These are phyloP conservation scores for Incumbomyces delicatus DNA, from an alignment of 2,329 filamentous ascomycete species.

Conservation along the genomic window DNA sequence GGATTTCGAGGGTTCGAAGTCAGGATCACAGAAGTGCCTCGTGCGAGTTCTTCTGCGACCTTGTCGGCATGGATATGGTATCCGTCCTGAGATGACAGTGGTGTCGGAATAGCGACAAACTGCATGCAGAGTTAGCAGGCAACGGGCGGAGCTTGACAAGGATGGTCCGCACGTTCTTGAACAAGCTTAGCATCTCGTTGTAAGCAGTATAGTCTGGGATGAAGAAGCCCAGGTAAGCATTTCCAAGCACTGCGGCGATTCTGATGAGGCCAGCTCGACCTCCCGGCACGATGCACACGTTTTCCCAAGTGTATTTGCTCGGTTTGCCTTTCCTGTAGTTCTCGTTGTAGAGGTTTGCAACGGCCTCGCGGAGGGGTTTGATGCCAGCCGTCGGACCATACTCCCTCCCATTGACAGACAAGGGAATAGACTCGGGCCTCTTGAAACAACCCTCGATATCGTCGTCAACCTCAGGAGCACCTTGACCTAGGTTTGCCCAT, in stretches of 20 bases:
- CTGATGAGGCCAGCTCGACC: constrained; percentile 86
- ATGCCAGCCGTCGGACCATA: constrained; percentile 93
- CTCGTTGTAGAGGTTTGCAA: constrained; percentile 86
- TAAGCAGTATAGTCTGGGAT: constrained; percentile 94
- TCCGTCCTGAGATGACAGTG: constrained; percentile 71
- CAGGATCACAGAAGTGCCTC: constrained; percentile 77
- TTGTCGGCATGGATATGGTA: constrained; percentile 92
- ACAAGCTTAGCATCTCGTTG: constrained; percentile 92
- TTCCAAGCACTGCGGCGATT: constrained; percentile 87
- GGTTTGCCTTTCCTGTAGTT: constrained; percentile 80
- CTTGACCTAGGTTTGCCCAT: constrained; percentile 93
- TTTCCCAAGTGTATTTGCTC: constrained; percentile 92
- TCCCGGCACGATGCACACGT: constrained; percentile 82
- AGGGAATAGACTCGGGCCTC: constrained; percentile 66
- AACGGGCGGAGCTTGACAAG: background rate
- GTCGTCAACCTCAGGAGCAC: constrained; percentile 86
- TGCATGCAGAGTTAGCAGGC: constrained; percentile 26
- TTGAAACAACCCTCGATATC: constrained; percentile 84
- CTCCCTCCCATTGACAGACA: constrained; percentile 69
- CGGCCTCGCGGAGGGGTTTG: constrained; percentile 77
- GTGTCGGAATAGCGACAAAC: constrained; percentile 81
- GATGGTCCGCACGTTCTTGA: constrained; percentile 55
- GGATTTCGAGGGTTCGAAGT: constrained; percentile 95
- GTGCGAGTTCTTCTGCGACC: constrained; percentile 81
- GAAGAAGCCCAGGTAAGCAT: constrained; percentile 87